Percentiles rank a stretch among this genome's conserved stretches.
These are phyloP conservation scores for Sarcodon sp. DNA, from an alignment of 768 basidiomycete species.

Conservation along the genomic window DNA sequence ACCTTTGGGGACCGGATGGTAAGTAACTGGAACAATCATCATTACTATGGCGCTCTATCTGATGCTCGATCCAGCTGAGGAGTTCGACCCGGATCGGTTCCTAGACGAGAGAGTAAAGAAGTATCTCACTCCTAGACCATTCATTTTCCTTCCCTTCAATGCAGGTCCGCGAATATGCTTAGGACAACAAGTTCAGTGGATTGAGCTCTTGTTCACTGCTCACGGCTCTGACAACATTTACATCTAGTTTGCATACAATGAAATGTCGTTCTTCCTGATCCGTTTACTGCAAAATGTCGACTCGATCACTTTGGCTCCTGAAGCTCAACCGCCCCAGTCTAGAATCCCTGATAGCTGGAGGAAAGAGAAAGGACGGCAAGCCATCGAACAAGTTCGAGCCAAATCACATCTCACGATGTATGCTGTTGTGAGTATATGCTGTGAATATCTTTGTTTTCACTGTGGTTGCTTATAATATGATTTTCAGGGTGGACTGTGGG, in stretches of 20 bases:
- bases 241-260: constrained; percentile 43
- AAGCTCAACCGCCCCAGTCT: constrained; percentile 21
- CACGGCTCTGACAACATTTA: too few relatives aligned
- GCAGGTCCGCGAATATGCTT: constrained; percentile 56
- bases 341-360: constrained; percentile 34
- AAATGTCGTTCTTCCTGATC: constrained; percentile 39
- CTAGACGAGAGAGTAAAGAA: too few relatives aligned
- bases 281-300: constrained; percentile 38
- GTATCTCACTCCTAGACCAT: too few relatives aligned
- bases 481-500: background rate
- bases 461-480: too few relatives aligned
- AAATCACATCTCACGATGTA: constrained; percentile 43
- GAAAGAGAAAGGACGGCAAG: constrained; percentile 17
- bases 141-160: too few relatives aligned
- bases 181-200: constrained; percentile 33
- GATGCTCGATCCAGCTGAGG: too few relatives aligned
- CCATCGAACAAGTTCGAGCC: constrained; percentile 31
- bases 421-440: constrained; percentile 21
- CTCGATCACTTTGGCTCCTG: constrained; percentile 23
- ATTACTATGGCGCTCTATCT: too few relatives aligned
- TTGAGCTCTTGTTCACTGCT: too few relatives aligned
- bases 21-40: too few relatives aligned
- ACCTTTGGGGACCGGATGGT: too few relatives aligned
- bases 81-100: too few relatives aligned
- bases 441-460: too few relatives aligned